Evolutionary conservation across 805 yeast genomes (phyloP), one percentile per base, ranked within the genome.

Genomic region (Alloascoidea africana): DNA sequence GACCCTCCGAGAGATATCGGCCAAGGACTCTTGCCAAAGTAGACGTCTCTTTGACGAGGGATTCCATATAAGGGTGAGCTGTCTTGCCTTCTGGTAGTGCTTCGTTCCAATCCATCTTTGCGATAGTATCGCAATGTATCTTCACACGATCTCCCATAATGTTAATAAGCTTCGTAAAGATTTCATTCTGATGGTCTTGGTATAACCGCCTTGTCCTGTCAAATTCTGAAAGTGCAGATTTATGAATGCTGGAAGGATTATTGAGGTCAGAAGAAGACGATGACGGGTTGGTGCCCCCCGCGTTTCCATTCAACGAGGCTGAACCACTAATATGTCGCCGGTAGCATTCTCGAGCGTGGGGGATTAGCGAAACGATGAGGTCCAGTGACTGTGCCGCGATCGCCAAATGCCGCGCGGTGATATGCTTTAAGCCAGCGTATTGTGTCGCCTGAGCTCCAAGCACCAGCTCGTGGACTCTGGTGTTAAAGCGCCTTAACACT

Each of bases 371-470:
- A 15, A 68, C 53, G 16, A 76, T 53, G 18, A 65, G 58, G 39
- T 73, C 72, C 18, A 80, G 58, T n/a, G 75, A 61, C 48, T 80
- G 84, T 3, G 77, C 70, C 27, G 81, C 71, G 32, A 79, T 61
- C 0, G 85, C 76, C 37, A 80, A 51, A 52, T 80, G 83, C 45
- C 74, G 75, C 1, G 85, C 77, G 3, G 83, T 75, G 37, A 81
- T 79, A 48, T 79, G 86, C 44, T 68, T 73, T 37, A 80, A 59
- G 0, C 83, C 85, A 0, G 89, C 82, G 0, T 86, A 70, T 44
- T 73, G 56, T 2, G 82, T 77, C 1, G 89, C 89, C 33, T 81
- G 83, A 1, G 87, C 85, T 34, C 76, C 79, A 27, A 81, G 57
- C 32, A 81, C 75, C 3, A 81, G 69, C 42, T 71, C 70, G 3